Evolutionary conservation across 768 basidiomycete genomes (phyloP).

Genomic region (Auricularia heimuer): DNA sequence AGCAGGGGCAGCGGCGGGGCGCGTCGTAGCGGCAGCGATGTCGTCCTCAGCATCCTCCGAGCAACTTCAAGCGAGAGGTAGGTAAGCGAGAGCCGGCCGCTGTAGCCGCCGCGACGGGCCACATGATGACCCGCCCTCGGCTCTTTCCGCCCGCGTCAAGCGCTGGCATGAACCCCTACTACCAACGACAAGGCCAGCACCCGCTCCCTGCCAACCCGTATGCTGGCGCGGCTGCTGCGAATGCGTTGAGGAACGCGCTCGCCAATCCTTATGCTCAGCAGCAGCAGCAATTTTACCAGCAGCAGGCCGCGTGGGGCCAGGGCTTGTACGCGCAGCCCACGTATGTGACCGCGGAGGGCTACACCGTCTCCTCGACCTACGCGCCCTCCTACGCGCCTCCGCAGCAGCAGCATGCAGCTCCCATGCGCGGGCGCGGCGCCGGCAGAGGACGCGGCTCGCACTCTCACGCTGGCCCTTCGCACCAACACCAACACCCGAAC

Average conservation of each 20-base stretch:
- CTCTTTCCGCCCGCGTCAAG: too few species aligned
- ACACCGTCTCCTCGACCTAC: slow-evolving; percentile 31
- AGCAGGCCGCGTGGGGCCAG: slow-evolving; percentile 21
- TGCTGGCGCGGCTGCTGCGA: neutral
- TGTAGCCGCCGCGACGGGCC: too few species aligned
- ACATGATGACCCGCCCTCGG: too few species aligned
- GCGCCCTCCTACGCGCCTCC: slow-evolving; percentile 9
- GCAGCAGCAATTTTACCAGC: slow-evolving; percentile 44
- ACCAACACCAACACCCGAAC: slow-evolving; percentile 4
- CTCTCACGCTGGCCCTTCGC: slow-evolving; percentile 6
- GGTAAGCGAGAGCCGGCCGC: neutral
- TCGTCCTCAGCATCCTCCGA: neutral
- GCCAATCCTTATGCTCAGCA: slow-evolving; percentile 29
- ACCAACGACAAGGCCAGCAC: neutral
- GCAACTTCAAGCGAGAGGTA: neutral
- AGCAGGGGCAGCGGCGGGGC: neutral
- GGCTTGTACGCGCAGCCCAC: slow-evolving; percentile 12
- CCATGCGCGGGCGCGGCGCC: neutral
- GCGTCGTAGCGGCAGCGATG: neutral
- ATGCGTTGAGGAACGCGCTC: slow-evolving; percentile 9
- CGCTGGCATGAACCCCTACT: neutral
- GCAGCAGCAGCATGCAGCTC: neutral
- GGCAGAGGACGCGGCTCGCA: neutral
- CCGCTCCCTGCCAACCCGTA: neutral
- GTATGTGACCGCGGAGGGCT: slow-evolving; percentile 24